Evolutionary conservation across 768 basidiomycete species (phyloP).

Genomic region (Suillus subaureus): DNA sequence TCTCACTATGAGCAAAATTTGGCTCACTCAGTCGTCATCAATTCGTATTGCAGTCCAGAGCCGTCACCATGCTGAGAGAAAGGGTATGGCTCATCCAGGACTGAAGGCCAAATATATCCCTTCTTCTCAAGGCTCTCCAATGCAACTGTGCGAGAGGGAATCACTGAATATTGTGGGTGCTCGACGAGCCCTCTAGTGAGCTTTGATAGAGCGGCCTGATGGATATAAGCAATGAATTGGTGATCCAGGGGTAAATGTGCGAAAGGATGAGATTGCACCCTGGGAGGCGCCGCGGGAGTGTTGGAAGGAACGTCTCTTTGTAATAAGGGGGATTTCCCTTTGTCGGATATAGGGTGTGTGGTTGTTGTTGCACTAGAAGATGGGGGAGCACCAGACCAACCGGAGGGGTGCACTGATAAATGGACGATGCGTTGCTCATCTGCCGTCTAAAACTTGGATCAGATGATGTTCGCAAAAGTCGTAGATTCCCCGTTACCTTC

Average conservation of each 20-base stretch:
- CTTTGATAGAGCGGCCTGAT: constrained; percentile 27
- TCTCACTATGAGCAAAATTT: not conserved
- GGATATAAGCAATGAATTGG: constrained; percentile 25
- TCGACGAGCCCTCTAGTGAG: constrained; percentile 13
- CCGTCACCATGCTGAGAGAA: constrained; percentile 13
- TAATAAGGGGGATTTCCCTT: constrained; percentile 7
- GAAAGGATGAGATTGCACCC: constrained; percentile 12
- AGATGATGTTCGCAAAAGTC: not conserved
- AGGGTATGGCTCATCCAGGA: constrained; percentile 43
- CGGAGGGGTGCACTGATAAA: constrained; percentile 78
- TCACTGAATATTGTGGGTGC: not conserved
- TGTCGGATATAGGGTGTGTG: constrained; percentile 8
- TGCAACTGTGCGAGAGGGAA: constrained; percentile 15
- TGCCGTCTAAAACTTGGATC: constrained; percentile 40
- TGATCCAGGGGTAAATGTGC: constrained; percentile 10
- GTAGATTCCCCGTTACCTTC: constrained; percentile 50
- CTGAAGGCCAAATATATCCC: constrained; percentile 46
- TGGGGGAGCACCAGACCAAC: constrained; percentile 65
- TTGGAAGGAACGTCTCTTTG: constrained; percentile 2
- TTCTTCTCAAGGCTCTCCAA: constrained; percentile 32
- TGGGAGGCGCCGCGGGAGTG: constrained; percentile 5
- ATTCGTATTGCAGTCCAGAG: constrained; percentile 37
- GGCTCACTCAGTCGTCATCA: constrained; percentile 32
- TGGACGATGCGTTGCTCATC: constrained; percentile 67
- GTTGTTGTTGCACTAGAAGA: constrained; percentile 22